Percentiles rank a stretch among this genome's conserved stretches.
Conservation (phyloP, 164 flowering plant genomes). For the Magnolia kwangsiensis region DNA sequence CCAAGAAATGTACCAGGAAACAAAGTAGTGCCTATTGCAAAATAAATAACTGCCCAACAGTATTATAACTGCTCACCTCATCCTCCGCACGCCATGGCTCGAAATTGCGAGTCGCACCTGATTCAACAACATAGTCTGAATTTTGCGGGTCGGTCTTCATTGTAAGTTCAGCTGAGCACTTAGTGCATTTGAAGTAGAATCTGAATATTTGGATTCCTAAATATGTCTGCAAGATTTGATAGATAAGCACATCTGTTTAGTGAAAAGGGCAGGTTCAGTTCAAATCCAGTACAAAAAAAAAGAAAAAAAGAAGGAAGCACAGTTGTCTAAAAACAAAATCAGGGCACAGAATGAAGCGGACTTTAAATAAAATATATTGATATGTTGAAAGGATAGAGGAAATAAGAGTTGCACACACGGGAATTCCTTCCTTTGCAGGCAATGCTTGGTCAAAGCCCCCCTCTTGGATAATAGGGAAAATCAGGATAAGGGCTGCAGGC, state of each 20-base stretch:
- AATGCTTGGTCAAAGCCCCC: background rate
- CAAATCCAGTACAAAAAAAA: too few species aligned
- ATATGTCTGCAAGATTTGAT: constrained; percentile 54
- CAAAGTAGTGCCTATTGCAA: background rate
- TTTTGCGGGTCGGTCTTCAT: constrained; percentile 94
- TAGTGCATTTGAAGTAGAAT: constrained; percentile 92
- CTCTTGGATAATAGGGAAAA: background rate
- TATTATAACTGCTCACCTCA: constrained; percentile 43
- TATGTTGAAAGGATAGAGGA: background rate
- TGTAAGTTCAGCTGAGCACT: constrained; percentile 83
- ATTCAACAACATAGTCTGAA: constrained; percentile 84
- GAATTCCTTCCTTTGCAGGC: background rate
- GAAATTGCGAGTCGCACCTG: constrained; percentile 85
- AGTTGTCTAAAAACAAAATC: background rate
- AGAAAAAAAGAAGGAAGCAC: background rate
- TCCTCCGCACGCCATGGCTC: constrained; percentile 98
- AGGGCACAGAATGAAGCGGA: background rate
- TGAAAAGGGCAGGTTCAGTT: background rate
- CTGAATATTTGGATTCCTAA: constrained; percentile 84
- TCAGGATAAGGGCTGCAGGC: background rate
- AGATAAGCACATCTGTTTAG: background rate
- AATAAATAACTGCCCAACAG: constrained; percentile 1
- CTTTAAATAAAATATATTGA: background rate
- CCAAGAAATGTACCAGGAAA: background rate
- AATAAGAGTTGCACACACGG: background rate